Conservation (phyloP, 2,329 filamentous ascomycete genomes). For the Colletotrichum graminicola region DNA sequence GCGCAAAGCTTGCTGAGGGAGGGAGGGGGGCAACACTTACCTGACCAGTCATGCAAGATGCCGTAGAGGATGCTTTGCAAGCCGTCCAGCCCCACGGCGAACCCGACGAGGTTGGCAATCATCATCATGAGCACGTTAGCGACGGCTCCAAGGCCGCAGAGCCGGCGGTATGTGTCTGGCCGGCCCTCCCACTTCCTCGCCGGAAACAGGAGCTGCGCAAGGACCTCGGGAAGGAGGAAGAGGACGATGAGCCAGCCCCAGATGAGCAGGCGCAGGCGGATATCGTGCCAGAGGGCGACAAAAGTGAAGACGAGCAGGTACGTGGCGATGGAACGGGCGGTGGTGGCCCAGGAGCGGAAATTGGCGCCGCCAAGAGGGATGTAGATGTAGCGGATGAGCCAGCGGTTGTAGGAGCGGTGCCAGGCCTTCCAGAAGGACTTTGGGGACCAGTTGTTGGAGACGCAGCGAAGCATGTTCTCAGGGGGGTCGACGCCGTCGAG, state of each 20-base stretch:
- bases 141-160: constrained; percentile 85
- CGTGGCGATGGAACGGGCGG: constrained; percentile 75
- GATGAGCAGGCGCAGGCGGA: constrained; percentile 87
- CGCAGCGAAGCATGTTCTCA: constrained; percentile 98
- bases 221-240: constrained; percentile 91
- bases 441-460: constrained; percentile 93
- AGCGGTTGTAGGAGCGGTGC: constrained; percentile 96
- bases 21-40: constrained; percentile 54
- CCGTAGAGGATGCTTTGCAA: constrained; percentile 80
- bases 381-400: constrained; percentile 94
- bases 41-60: constrained; percentile 80
- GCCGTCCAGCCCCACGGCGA: constrained; percentile 92
- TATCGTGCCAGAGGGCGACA: constrained; percentile 98
- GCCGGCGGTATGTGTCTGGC: constrained; percentile 80
- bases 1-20: neutral
- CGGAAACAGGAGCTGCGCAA: constrained; percentile 80
- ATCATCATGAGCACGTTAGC: constrained; percentile 95
- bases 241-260: constrained; percentile 98
- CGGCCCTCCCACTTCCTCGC: constrained; percentile 74
- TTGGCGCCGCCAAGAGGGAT: constrained; percentile 84
- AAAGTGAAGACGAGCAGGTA: constrained; percentile 93
- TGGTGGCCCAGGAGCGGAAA: constrained; percentile 59
- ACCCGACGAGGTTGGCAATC: constrained; percentile 92
- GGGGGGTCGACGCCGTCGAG: constrained; percentile 93
- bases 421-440: constrained; percentile 95